Percentiles rank a stretch among this genome's conserved stretches.
phyloP scores from a whole-genome alignment of 768 basidiomycete species.

The Russula vinacea region DNA sequence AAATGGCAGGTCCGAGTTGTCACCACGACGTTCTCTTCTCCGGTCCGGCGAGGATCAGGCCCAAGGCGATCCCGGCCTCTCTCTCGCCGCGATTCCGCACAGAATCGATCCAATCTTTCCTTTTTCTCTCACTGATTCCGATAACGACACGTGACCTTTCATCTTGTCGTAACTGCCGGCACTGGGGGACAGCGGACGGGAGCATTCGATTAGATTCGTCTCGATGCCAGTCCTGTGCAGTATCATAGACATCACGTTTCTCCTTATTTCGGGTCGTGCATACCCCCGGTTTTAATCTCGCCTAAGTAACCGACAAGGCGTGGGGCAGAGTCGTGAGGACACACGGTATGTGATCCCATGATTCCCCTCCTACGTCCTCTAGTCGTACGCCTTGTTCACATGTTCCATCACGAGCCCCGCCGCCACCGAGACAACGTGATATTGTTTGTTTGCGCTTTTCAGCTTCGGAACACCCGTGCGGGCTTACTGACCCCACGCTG shows the following conservation, averaged over 20 bases:
- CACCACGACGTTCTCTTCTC: slow-evolving; percentile 24
- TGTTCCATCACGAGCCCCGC: slow-evolving; percentile 11
- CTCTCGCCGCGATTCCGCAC: too few relatives aligned
- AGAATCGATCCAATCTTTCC: too few relatives aligned
- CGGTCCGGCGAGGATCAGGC: neutral
- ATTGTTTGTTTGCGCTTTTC: slow-evolving; percentile 2
- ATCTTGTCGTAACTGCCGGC: too few relatives aligned
- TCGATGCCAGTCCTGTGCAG: too few relatives aligned
- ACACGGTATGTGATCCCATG: neutral
- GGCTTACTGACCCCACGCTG: neutral
- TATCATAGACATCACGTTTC: too few relatives aligned
- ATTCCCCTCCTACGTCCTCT: neutral
- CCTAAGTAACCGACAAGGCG: neutral
- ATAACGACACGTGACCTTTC: too few relatives aligned
- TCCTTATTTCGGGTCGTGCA: slow-evolving; percentile 5
- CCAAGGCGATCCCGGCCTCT: too few relatives aligned
- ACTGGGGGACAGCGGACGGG: too few relatives aligned
- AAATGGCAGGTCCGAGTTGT: slow-evolving; percentile 20
- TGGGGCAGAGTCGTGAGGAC: neutral
- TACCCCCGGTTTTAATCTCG: slow-evolving; percentile 7
- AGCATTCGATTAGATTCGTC: too few relatives aligned
- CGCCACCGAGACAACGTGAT: neutral
- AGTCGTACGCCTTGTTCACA: slow-evolving; percentile 2
- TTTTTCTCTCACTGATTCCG: too few relatives aligned
- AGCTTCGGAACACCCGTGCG: slow-evolving; percentile 10